These are phyloP conservation scores for Apiotrichum montevideense DNA, from an alignment of 1,284 basidiomycete genomes.

Conservation along the genomic window DNA sequence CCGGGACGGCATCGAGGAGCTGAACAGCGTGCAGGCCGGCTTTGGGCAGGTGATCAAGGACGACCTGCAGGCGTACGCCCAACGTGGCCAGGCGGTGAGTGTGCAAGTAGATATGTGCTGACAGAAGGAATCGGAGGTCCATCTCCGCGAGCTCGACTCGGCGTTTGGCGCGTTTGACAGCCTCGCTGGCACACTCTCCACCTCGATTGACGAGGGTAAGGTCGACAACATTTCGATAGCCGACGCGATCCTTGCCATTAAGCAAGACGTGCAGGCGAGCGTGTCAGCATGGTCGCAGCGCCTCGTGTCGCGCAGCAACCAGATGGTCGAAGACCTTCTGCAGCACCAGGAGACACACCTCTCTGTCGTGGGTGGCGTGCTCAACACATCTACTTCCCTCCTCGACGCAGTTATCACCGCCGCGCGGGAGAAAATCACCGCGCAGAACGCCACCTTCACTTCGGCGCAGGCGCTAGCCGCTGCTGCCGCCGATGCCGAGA, in stretches of 20 bases:
- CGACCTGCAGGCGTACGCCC: slow-evolving; percentile 56
- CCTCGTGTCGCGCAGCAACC: slow-evolving; percentile 25
- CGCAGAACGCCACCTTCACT: slow-evolving; percentile 54
- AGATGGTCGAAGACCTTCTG: slow-evolving; percentile 40
- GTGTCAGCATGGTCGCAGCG: slow-evolving; percentile 31
- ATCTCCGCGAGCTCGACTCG: slow-evolving; percentile 31
- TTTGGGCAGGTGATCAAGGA: slow-evolving; percentile 52
- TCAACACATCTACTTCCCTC: slow-evolving; percentile 46
- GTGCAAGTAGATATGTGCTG: slow-evolving; percentile 4
- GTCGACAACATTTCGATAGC: slow-evolving; percentile 54
- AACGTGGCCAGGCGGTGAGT: slow-evolving; percentile 52
- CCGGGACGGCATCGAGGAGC: slow-evolving; percentile 52
- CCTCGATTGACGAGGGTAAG: slow-evolving; percentile 54
- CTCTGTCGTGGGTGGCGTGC: slow-evolving; percentile 37
- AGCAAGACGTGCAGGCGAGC: slow-evolving; percentile 38
- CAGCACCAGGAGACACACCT: slow-evolving; percentile 41
- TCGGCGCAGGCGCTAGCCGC: slow-evolving; percentile 55
- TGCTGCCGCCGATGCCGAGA: slow-evolving; percentile 56
- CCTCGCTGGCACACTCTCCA: slow-evolving; percentile 55
- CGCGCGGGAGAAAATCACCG: slow-evolving; percentile 55
- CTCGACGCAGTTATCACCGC: slow-evolving; percentile 60
- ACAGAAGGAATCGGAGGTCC: slow-evolving; percentile 23
- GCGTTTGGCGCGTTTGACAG: slow-evolving; percentile 57
- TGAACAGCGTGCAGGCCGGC: slow-evolving; percentile 49
- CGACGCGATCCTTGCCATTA: slow-evolving; percentile 36